Evolutionary conservation across 148 eudicot species (phyloP).

Genomic region (Euryodendron excelsum): DNA sequence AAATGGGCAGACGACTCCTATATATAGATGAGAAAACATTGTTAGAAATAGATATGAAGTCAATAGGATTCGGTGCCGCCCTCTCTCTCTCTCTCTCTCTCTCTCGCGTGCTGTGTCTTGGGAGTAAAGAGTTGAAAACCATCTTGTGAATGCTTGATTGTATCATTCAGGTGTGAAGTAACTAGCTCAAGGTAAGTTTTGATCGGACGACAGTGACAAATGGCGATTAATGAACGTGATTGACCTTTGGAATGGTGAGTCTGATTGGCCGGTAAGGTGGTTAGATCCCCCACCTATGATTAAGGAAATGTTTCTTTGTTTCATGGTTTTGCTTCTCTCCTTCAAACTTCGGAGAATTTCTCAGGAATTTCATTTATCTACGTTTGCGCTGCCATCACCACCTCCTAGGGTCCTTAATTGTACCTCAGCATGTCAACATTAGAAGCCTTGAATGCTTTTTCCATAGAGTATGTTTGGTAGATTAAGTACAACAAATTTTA

Average conservation of each 20-base stretch:
- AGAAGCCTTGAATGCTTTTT: too few species aligned
- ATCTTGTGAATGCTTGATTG: neutral
- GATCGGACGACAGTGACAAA: neutral
- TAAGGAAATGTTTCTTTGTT: too few species aligned
- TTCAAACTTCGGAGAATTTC: too few species aligned
- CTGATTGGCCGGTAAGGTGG: neutral
- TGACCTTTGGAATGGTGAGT: neutral
- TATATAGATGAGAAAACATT: slow-evolving; percentile 11
- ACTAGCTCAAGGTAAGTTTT: neutral
- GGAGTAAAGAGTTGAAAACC: neutral
- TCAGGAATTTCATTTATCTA: too few species aligned
- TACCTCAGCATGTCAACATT: too few species aligned
- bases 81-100: slow-evolving; percentile 23
- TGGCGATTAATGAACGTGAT: neutral
- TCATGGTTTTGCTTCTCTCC: neutral
- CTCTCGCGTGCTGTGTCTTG: neutral
- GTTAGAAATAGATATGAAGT: slow-evolving; percentile 18
- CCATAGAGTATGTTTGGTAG: too few species aligned
- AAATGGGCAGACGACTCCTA: slow-evolving; percentile 1
- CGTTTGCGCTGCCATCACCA: too few species aligned
- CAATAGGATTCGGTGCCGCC: slow-evolving; percentile 35
- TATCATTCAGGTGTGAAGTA: neutral
- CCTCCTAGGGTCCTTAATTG: too few species aligned
- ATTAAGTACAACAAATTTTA: too few species aligned
- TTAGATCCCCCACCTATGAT: neutral